Evolutionary conservation across 371 early-diverging fungal species (phyloP).

Genomic region (Mucor circinelloides): DNA sequence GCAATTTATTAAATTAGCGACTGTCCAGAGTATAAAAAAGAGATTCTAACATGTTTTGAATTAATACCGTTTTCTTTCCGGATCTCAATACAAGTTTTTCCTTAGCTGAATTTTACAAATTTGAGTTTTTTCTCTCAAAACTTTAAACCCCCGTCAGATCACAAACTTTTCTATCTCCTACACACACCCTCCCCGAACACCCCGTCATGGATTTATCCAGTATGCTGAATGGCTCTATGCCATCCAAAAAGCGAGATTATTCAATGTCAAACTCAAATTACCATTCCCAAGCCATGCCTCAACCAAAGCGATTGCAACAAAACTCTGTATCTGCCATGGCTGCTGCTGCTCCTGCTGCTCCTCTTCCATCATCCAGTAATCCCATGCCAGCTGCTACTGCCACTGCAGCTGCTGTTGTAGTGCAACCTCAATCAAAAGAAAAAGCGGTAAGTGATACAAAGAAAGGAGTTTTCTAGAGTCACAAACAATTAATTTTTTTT

Average conservation of each 20-base stretch:
- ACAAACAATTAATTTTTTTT: neutral
- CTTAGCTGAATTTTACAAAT: neutral
- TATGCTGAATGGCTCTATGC: conserved; percentile 26
- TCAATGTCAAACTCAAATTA: neutral
- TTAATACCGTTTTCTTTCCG: conserved; percentile 1
- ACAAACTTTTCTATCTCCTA: neutral
- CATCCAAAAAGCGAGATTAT: neutral
- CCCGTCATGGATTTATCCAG: conserved; percentile 29
- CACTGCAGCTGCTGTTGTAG: neutral
- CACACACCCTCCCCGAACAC: neutral
- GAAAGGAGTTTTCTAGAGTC: neutral
- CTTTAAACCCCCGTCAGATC: neutral
- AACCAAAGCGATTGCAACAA: neutral
- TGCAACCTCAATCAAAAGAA: neutral
- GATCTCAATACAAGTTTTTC: neutral
- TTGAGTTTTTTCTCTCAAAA: neutral
- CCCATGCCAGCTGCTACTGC: neutral
- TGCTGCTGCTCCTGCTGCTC: neutral
- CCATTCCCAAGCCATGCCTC: neutral
- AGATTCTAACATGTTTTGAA: neutral
- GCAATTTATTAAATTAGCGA: neutral
- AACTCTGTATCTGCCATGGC: neutral
- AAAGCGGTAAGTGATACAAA: neutral
- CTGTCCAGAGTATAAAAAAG: neutral
- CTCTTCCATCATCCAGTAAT: neutral